phyloP scores from a whole-genome alignment of 1,284 basidiomycete genomes.

The Trichosporon sp. region DNA sequence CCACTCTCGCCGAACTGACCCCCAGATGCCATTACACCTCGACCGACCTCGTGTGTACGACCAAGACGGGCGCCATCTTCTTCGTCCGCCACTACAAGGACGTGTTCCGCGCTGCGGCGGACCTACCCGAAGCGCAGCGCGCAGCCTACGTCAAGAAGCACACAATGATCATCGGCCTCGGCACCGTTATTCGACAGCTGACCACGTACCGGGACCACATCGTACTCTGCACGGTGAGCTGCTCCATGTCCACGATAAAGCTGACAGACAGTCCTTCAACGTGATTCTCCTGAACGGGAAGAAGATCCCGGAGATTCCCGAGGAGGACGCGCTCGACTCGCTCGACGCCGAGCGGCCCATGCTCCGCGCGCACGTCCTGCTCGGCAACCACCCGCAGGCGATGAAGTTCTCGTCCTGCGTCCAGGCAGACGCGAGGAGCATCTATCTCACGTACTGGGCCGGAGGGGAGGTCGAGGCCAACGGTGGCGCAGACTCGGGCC shows the following conservation, averaged over 20 bases:
- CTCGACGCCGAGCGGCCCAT: not conserved
- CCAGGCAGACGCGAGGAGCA: slow-evolving; percentile 30
- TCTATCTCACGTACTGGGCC: slow-evolving; percentile 35
- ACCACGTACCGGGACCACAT: slow-evolving; percentile 32
- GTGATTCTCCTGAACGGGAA: slow-evolving; percentile 27
- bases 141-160: slow-evolving; percentile 14
- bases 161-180: slow-evolving; percentile 24
- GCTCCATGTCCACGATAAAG: not conserved
- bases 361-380: slow-evolving; percentile 20
- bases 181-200: slow-evolving; percentile 22
- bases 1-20: not conserved
- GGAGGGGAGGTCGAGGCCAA: slow-evolving; percentile 17
- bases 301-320: slow-evolving; percentile 20
- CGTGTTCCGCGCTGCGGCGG: slow-evolving; percentile 14
- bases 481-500: not conserved
- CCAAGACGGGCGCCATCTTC: slow-evolving; percentile 23
- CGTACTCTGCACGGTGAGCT: slow-evolving; percentile 26
- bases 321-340: not conserved
- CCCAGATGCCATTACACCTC: slow-evolving; percentile 32
- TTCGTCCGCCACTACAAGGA: slow-evolving; percentile 31
- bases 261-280: slow-evolving; percentile 16
- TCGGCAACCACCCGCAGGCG: slow-evolving; percentile 24
- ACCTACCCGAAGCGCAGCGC: slow-evolving; percentile 12
- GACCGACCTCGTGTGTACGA: slow-evolving; percentile 31
- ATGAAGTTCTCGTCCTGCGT: slow-evolving; percentile 29